Evolutionary conservation across 345 rosid species (phyloP).

Genomic region (Brassica cretica): DNA sequence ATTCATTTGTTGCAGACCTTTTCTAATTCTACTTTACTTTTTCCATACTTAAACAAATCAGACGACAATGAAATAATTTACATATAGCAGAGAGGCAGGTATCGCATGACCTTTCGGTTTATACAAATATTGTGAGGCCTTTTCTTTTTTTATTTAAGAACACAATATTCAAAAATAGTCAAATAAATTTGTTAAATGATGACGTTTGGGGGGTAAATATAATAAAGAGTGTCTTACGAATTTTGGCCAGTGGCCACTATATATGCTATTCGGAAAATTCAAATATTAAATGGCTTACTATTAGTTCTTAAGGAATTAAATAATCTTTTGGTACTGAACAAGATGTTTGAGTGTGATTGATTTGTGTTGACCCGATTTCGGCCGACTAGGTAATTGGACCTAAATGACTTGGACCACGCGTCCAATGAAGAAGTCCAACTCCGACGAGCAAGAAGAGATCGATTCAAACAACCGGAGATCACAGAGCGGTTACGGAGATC

Average conservation of each 20-base stretch:
- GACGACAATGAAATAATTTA: not conserved
- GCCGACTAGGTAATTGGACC: too few relatives aligned
- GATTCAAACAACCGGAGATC: too few relatives aligned
- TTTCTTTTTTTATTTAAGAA: not conserved
- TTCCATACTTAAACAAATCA: not conserved
- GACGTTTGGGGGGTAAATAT: constrained; percentile 1
- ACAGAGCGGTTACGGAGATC: too few relatives aligned
- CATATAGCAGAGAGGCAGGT: not conserved
- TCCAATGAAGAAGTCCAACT: too few relatives aligned
- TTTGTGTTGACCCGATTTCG: not conserved
- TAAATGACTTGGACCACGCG: too few relatives aligned
- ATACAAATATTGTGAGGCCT: not conserved
- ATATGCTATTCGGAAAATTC: not conserved
- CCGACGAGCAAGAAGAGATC: too few relatives aligned
- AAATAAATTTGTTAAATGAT: constrained; percentile 18
- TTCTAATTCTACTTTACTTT: not conserved
- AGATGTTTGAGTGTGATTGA: not conserved
- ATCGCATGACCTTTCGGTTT: not conserved
- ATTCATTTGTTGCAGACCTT: not conserved
- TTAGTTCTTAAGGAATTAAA: not conserved
- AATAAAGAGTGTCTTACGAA: not conserved
- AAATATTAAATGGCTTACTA: not conserved
- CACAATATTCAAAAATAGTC: not conserved
- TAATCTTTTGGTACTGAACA: not conserved
- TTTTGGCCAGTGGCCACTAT: not conserved